Evolutionary conservation across 345 rosid species (phyloP), one percentile per base, ranked within the genome.

Genomic region (Gynandropsis gynandra): DNA sequence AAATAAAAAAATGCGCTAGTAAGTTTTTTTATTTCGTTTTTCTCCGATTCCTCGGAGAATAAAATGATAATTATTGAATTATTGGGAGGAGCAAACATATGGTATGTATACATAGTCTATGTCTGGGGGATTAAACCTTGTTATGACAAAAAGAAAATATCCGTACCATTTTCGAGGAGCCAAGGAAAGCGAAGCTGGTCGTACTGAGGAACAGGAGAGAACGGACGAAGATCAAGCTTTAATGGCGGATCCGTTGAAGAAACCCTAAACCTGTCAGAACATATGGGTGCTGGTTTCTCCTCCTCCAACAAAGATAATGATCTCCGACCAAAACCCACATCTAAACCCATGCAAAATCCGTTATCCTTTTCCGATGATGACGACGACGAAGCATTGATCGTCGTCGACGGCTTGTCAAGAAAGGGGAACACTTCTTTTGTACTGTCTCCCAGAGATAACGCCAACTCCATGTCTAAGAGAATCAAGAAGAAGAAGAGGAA

Each of bases 371-470:
- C 47, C 0, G 74, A 50, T 8, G 76, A 27, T 48, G 71, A 74
- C 1, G 76, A 57, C 29, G 61, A 66, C 0, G 65, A 66, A n/a
- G 51, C 60, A 16, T 54, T 42, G 47, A 50, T 27, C 10, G 17
- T 7, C 47, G 61, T 59, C 54, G 12, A 59, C 41, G 24, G 42
- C 46, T 73, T 74, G 59, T 76, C 84, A 9, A 81, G 62, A 61
- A 85, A 89, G 36, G 77, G 64, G 63, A 84, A 79, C 29, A 47
- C 56, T 7, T 82, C 65, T 64, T 76, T 84, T 0, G 85, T 77
- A 39, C 81, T 29, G 49, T 82, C 90, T 1, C 98, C 98, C 19
- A 92, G 61, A 61, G 84, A 87, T 74, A 92, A 65, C 47, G 89
- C 96, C 6, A 92, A 74, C 72, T 92, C 95, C 98, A 92, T 92